These are phyloP conservation scores for Adansonia gregorii DNA, from an alignment of 441 rosid genomes.

Conservation along the genomic window DNA sequence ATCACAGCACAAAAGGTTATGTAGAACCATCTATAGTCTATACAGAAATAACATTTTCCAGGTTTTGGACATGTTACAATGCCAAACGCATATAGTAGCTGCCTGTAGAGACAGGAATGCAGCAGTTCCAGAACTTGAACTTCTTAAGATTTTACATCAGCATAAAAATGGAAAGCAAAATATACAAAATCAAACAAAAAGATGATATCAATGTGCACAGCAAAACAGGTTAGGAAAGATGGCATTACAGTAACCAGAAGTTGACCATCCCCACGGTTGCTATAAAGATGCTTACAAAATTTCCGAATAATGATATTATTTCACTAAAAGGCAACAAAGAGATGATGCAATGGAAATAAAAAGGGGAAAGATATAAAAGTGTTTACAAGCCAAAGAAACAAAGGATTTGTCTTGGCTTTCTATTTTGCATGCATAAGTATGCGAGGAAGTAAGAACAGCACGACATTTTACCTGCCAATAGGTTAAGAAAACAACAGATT, in stretches of 20 bases:
- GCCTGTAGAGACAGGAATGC: not conserved
- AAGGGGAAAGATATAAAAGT: not conserved
- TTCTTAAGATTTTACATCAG: not conserved
- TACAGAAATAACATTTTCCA: not conserved
- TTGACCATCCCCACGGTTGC: not conserved
- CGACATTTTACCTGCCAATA: slow-evolving; percentile 87
- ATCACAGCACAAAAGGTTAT: not conserved
- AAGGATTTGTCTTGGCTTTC: not conserved
- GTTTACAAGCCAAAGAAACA: slow-evolving; percentile 7
- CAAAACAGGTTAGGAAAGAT: not conserved
- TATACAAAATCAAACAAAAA: not conserved
- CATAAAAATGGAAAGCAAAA: slow-evolving; percentile 2
- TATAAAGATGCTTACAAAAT: slow-evolving; percentile 4
- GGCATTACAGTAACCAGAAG: not conserved
- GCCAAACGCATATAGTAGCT: not conserved
- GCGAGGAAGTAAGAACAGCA: not conserved
- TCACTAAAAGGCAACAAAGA: slow-evolving; percentile 16
- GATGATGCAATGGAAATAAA: slow-evolving; percentile 15
- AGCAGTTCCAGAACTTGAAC: not conserved
- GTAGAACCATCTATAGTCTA: not conserved
- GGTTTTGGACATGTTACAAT: not conserved
- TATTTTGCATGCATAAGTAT: slow-evolving; percentile 4
- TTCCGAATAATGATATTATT: not conserved
- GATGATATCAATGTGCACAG: not conserved
- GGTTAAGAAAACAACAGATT: slow-evolving; percentile 93